These are phyloP conservation scores for Stagonosporopsis chrysanthemi DNA, from an alignment of 2,329 filamentous ascomycete species.

Conservation along the genomic window DNA sequence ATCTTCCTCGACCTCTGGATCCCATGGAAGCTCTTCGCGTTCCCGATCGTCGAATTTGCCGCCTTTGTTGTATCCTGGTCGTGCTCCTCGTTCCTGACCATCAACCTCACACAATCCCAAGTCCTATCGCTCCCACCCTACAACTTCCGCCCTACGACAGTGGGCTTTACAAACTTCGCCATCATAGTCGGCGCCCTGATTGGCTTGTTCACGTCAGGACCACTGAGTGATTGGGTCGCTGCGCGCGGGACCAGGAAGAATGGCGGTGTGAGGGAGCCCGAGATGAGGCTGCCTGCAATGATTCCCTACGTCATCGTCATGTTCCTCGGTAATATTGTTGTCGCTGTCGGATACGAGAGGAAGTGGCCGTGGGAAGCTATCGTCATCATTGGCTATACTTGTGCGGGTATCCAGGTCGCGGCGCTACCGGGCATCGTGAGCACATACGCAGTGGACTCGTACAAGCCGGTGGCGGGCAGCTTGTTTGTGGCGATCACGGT, in stretches of 20 bases:
- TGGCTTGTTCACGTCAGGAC: conserved; percentile 63
- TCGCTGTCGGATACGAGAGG: conserved; percentile 61
- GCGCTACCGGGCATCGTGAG: conserved; percentile 66
- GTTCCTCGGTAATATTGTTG: conserved; percentile 65
- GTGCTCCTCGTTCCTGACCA: conserved; percentile 63
- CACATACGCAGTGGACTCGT: conserved; percentile 68
- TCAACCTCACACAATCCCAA: conserved; percentile 67
- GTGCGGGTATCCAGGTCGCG: conserved; percentile 65
- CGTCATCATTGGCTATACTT: conserved; percentile 66
- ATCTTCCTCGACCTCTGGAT: conserved; percentile 65
- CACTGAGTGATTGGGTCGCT: conserved; percentile 65
- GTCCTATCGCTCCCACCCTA: conserved; percentile 64
- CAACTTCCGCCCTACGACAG: conserved; percentile 58
- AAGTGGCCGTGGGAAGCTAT: conserved; percentile 64
- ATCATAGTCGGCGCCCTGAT: conserved; percentile 62
- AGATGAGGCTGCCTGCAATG: conserved; percentile 65
- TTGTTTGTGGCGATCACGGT: conserved; percentile 69
- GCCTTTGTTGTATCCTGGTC: conserved; percentile 69
- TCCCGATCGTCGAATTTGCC: conserved; percentile 69
- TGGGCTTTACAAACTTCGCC: conserved; percentile 66
- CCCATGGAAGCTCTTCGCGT: conserved; percentile 68
- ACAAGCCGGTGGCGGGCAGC: conserved; percentile 68
- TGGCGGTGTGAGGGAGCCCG: conserved; percentile 63
- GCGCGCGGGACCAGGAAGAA: conserved; percentile 62
- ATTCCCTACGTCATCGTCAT: conserved; percentile 65